Percentiles rank a stretch among this genome's conserved stretches.
Evolutionary conservation across 768 basidiomycete species (phyloP).

Genomic region (Daedaleopsis sinensis): DNA sequence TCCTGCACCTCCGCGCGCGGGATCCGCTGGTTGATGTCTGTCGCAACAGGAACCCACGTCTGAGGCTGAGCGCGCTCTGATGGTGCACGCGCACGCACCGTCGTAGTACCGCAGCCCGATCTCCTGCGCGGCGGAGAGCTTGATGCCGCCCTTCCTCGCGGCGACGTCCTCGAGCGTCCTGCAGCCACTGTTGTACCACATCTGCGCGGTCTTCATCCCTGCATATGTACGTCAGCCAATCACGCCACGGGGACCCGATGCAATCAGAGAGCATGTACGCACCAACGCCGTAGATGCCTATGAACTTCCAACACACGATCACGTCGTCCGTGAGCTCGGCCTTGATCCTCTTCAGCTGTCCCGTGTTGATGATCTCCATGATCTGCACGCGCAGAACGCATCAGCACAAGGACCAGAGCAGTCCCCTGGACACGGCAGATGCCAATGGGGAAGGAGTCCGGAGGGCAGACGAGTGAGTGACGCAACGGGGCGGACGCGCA

Average conservation of each 20-base stretch:
- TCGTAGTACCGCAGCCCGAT: slow-evolving; percentile 74
- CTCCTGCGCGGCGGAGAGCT: slow-evolving; percentile 58
- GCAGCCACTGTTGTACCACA: slow-evolving; percentile 79
- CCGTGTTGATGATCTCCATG: slow-evolving; percentile 79
- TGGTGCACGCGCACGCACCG: slow-evolving; percentile 42
- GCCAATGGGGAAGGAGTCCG: no score
- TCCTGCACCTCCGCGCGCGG: slow-evolving; percentile 76
- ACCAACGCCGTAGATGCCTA: slow-evolving; percentile 89
- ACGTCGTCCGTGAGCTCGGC: slow-evolving; percentile 72
- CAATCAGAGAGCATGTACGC: slow-evolving; percentile 26
- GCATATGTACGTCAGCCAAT: background rate
- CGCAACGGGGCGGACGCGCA: slow-evolving; percentile 22
- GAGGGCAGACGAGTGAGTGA: background rate
- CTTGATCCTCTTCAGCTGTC: slow-evolving; percentile 65
- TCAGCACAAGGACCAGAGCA: no score
- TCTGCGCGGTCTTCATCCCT: slow-evolving; percentile 68
- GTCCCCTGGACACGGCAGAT: no score
- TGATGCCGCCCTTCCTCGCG: slow-evolving; percentile 61
- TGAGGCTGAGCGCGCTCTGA: no score
- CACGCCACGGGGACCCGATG: background rate
- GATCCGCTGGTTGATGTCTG: slow-evolving; percentile 86
- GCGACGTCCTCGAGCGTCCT: slow-evolving; percentile 77
- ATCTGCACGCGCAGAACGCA: slow-evolving; percentile 48
- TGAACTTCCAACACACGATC: slow-evolving; percentile 57
- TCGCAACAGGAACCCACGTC: background rate